Evolutionary conservation across 352 stramenopile species (phyloP).

Genomic region (Pythium grandisporangium): DNA sequence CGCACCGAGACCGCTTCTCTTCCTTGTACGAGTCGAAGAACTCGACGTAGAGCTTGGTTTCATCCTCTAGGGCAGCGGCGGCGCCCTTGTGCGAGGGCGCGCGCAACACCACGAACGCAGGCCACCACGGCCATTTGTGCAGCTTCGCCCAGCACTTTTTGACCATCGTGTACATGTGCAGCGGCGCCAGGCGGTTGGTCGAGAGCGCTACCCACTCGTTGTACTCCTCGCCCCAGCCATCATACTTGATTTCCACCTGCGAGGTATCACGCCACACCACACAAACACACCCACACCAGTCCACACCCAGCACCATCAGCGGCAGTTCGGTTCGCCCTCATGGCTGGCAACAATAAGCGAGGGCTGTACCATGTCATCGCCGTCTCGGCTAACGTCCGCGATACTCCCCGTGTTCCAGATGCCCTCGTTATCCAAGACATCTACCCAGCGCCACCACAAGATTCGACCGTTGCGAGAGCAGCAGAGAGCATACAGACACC

Average conservation of each 20-base stretch:
- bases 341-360: too few species aligned
- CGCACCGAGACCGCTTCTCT: constrained; percentile 45
- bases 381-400: constrained; percentile 53
- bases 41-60: constrained; percentile 77
- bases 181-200: constrained; percentile 49
- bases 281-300: background rate
- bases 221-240: constrained; percentile 74
- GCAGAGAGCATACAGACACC: too few species aligned
- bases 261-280: background rate
- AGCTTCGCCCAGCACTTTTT: constrained; percentile 85
- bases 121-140: constrained; percentile 79
- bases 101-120: constrained; percentile 68
- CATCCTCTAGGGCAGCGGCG: constrained; percentile 38
- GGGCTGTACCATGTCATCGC: constrained; percentile 31
- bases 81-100: constrained; percentile 46
- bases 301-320: too few species aligned
- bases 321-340: too few species aligned
- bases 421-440: constrained; percentile 73
- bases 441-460: too few species aligned
- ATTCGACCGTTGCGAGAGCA: too few species aligned
- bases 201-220: constrained; percentile 63
- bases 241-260: constrained; percentile 77
- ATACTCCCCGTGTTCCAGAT: constrained; percentile 78
- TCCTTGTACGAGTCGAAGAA: constrained; percentile 77
- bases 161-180: constrained; percentile 77